Evolutionary conservation across 2,329 filamentous ascomycete genomes (phyloP).

Genomic region (Aureobasidium zeae): DNA sequence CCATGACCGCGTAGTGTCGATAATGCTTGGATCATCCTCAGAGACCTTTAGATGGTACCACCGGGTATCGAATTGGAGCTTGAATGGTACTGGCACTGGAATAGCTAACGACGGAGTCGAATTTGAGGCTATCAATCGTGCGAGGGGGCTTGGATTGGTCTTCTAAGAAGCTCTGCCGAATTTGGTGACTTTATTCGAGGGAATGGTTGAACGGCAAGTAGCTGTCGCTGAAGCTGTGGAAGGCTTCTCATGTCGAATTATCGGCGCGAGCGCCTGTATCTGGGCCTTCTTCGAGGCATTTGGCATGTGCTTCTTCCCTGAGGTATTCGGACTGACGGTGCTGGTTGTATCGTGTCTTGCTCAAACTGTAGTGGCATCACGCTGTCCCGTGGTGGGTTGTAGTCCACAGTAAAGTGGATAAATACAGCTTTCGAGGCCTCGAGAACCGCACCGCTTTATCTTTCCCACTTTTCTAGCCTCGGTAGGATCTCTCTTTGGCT

Average conservation of each 20-base stretch:
- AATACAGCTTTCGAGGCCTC: conserved; percentile 27
- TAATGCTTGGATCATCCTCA: neutral
- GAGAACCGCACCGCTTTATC: conserved; percentile 27
- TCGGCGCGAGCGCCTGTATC: neutral
- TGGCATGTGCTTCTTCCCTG: neutral
- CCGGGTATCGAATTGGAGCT: neutral
- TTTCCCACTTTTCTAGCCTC: conserved; percentile 13
- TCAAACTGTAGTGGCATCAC: too few relatives aligned
- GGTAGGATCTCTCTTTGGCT: conserved; percentile 19
- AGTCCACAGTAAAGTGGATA: too few relatives aligned
- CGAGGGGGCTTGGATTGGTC: neutral
- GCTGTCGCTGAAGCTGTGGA: neutral
- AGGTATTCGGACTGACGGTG: too few relatives aligned
- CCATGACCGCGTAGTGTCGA: neutral
- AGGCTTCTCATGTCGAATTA: neutral
- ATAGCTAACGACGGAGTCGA: neutral
- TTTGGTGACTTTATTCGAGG: neutral
- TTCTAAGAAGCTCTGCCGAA: neutral
- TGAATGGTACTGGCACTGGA: neutral
- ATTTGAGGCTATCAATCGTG: neutral
- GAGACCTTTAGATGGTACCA: neutral
- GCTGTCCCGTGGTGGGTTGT: too few relatives aligned
- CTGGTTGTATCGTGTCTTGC: too few relatives aligned
- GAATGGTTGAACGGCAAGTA: neutral
- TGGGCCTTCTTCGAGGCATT: neutral